These are phyloP conservation scores for Chrysoporthe deuterocubensis DNA, from an alignment of 2,329 filamentous ascomycete species.

Conservation along the genomic window DNA sequence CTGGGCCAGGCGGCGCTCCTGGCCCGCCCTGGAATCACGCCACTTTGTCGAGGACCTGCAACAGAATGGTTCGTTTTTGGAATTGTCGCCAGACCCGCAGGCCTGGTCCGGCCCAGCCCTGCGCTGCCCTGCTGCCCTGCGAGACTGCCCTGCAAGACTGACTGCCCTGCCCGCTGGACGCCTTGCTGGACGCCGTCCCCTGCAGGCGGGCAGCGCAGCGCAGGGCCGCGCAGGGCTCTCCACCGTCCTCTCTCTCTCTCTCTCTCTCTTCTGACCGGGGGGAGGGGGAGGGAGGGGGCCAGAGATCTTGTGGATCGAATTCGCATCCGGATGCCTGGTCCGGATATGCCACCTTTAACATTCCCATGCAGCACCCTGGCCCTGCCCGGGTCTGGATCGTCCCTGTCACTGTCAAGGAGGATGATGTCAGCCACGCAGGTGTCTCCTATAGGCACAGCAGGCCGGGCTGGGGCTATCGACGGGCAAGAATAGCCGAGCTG, in stretches of 20 bases:
- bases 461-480: not conserved
- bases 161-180: too few species aligned
- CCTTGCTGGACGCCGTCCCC: too few species aligned
- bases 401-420: not conserved
- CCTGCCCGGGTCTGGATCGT: not conserved
- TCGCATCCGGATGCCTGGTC: not conserved
- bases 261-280: not conserved
- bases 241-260: too few species aligned
- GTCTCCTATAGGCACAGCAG: too few species aligned
- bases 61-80: slow-evolving; percentile 19
- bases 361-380: not conserved
- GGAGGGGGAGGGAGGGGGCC: not conserved
- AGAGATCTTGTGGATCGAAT: not conserved
- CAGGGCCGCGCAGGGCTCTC: too few species aligned
- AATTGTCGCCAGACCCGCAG: slow-evolving; percentile 3
- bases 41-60: slow-evolving; percentile 26
- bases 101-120: not conserved
- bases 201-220: too few species aligned
- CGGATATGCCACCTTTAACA: not conserved
- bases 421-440: not conserved
- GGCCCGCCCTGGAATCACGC: slow-evolving; percentile 20
- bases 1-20: not conserved
- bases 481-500: slow-evolving; percentile 10
- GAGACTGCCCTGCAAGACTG: not conserved
- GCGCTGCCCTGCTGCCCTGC: too few species aligned